These are phyloP conservation scores for Styphnolobium japonicum DNA, from an alignment of 306 rosid species.

Conservation along the genomic window DNA sequence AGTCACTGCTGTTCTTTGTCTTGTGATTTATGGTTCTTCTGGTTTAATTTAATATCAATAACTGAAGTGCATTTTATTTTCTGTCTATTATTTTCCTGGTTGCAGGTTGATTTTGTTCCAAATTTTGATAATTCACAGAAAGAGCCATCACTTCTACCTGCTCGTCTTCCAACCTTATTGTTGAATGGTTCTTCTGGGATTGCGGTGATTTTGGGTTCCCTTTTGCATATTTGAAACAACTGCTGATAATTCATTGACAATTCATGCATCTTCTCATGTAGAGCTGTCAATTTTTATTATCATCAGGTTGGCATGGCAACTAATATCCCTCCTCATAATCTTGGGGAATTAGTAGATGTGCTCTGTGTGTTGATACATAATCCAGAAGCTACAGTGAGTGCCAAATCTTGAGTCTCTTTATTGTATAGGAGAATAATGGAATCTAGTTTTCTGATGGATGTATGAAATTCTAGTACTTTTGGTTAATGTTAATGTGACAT, in stretches of 20 bases:
- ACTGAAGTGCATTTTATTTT: constrained; percentile 7
- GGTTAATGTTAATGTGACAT: background rate
- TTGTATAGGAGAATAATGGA: background rate
- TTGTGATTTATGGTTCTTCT: constrained; percentile 20
- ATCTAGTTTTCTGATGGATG: background rate
- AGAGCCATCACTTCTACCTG: constrained; percentile 89
- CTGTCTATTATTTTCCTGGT: background rate
- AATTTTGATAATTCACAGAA: constrained; percentile 95
- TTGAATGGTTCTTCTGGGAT: constrained; percentile 98
- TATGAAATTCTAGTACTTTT: background rate
- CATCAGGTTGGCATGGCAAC: constrained; percentile 98
- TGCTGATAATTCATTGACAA: constrained; percentile 1
- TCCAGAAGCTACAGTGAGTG: constrained; percentile 93
- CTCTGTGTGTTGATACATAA: constrained; percentile 83
- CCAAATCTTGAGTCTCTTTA: background rate
- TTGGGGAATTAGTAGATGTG: constrained; percentile 90
- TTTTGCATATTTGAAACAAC: constrained; percentile 17
- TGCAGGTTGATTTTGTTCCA: constrained; percentile 89
- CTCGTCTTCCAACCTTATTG: constrained; percentile 89
- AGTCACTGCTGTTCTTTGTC: constrained; percentile 47
- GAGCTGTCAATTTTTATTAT: constrained; percentile 19
- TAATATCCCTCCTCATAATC: constrained; percentile 98
- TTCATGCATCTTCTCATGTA: constrained; percentile 16
- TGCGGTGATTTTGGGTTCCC: constrained; percentile 61
- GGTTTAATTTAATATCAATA: background rate